A percentile compares a stretch with the other conserved stretches of the same genome.
Evolutionary conservation across 495 filamentous ascomycete genomes (phyloP).

Genomic region (Trichodelitschia bisporula): DNA sequence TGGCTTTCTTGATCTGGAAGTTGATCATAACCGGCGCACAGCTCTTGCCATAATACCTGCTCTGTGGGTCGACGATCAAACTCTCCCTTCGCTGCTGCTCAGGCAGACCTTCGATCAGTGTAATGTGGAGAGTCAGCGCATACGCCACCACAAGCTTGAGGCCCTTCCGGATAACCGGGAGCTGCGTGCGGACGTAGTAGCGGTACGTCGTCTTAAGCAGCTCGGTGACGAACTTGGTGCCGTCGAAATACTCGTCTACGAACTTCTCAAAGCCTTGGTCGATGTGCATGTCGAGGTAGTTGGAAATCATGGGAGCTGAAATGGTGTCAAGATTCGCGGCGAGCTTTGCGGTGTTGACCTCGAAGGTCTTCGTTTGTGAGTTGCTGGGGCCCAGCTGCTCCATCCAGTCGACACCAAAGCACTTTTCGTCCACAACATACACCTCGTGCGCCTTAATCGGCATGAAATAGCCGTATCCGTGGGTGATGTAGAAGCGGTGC

Average conservation of each 20-base stretch:
- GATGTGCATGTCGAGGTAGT: conserved; percentile 81
- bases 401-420: conserved; percentile 78
- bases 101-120: conserved; percentile 69
- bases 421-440: conserved; percentile 71
- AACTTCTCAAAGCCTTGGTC: conserved; percentile 75
- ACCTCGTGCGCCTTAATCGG: conserved; percentile 80
- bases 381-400: conserved; percentile 55
- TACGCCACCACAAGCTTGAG: conserved; percentile 80
- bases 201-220: conserved; percentile 84
- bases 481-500: conserved; percentile 26
- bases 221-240: conserved; percentile 75
- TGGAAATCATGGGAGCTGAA: conserved; percentile 45
- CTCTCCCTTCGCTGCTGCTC: conserved; percentile 54
- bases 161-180: conserved; percentile 70
- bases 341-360: conserved; percentile 61
- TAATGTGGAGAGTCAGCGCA: conserved; percentile 77
- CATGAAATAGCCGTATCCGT: conserved; percentile 71
- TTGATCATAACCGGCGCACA: conserved; percentile 94
- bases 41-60: conserved; percentile 65
- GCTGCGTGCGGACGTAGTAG: conserved; percentile 60
- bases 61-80: conserved; percentile 51
- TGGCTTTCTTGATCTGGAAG: conserved; percentile 87
- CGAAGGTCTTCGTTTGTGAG: conserved; percentile 47
- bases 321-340: conserved; percentile 70
- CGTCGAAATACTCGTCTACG: conserved; percentile 84